Conservation (phyloP, 2,329 filamentous ascomycete genomes). For the Neonectria hederae region DNA sequence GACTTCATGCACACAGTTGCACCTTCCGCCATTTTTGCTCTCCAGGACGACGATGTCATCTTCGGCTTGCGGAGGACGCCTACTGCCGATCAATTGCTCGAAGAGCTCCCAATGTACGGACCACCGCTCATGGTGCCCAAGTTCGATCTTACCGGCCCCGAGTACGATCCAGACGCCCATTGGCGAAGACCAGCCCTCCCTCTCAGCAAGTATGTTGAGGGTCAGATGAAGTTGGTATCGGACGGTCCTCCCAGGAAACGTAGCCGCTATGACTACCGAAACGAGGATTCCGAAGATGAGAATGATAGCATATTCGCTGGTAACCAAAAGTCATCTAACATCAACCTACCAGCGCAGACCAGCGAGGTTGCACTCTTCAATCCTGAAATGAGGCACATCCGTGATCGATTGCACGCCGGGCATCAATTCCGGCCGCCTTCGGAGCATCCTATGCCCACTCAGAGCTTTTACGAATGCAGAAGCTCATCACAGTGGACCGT, state of each 20-base stretch:
- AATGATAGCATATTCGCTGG: constrained; percentile 65
- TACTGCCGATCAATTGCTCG: constrained; percentile 78
- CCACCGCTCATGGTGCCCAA: constrained; percentile 68
- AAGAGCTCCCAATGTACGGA: constrained; percentile 83
- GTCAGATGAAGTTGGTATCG: constrained; percentile 76
- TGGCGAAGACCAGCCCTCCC: constrained; percentile 84
- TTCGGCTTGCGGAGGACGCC: constrained; percentile 81
- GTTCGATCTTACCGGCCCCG: constrained; percentile 64
- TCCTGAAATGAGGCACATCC: constrained; percentile 86
- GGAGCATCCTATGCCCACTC: constrained; percentile 89
- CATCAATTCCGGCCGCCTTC: constrained; percentile 94
- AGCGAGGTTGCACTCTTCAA: constrained; percentile 87
- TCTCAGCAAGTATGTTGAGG: constrained; percentile 86
- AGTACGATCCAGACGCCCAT: constrained; percentile 72
- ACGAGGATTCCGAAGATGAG: constrained; percentile 74
- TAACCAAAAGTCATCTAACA: constrained; percentile 57
- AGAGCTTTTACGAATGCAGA: constrained; percentile 89
- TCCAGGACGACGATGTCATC: constrained; percentile 83
- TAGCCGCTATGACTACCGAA: constrained; percentile 83
- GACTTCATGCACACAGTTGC: constrained; percentile 62
- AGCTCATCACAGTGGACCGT: constrained; percentile 91
- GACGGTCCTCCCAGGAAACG: constrained; percentile 76
- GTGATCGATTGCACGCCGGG: constrained; percentile 88
- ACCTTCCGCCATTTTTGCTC: constrained; percentile 82
- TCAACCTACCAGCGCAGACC: constrained; percentile 72